Conservation (phyloP, 164 flowering plant genomes). For the Warburgia ugandensis region DNA sequence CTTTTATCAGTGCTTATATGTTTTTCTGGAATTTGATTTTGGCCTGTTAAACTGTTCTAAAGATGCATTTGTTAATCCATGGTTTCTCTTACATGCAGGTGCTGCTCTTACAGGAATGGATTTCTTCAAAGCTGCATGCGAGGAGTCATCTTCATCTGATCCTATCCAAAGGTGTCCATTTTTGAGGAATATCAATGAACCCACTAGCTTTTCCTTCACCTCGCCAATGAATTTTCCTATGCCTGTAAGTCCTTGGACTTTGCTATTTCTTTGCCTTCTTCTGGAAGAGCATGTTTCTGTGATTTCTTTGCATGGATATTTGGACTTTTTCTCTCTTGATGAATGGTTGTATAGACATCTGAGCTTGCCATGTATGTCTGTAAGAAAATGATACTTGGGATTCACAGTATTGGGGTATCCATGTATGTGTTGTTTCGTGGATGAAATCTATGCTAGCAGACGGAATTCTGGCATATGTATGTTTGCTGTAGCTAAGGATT, state of each 20-base stretch:
- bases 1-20: neutral
- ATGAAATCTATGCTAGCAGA: too few species aligned
- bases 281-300: neutral
- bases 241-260: constrained; percentile 47
- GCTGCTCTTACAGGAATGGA: constrained; percentile 38
- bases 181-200: constrained; percentile 83
- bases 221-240: constrained; percentile 48
- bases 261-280: neutral
- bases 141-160: constrained; percentile 24
- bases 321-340: neutral
- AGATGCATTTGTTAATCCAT: neutral
- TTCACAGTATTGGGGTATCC: too few species aligned
- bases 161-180: constrained; percentile 67
- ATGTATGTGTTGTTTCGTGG: too few species aligned
- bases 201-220: constrained; percentile 73
- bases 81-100: constrained; percentile 1
- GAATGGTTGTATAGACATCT: neutral
- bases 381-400: neutral
- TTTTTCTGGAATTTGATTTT: neutral
- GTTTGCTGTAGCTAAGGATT: too few species aligned
- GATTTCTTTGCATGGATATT: neutral
- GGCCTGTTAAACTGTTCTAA: neutral
- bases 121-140: constrained; percentile 39
- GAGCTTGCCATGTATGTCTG: neutral
- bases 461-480: too few species aligned